Percentiles rank a stretch among this genome's conserved stretches.
These are phyloP conservation scores for Hypoxylon subgilvum DNA, from an alignment of 495 filamentous ascomycete genomes.

Conservation along the genomic window DNA sequence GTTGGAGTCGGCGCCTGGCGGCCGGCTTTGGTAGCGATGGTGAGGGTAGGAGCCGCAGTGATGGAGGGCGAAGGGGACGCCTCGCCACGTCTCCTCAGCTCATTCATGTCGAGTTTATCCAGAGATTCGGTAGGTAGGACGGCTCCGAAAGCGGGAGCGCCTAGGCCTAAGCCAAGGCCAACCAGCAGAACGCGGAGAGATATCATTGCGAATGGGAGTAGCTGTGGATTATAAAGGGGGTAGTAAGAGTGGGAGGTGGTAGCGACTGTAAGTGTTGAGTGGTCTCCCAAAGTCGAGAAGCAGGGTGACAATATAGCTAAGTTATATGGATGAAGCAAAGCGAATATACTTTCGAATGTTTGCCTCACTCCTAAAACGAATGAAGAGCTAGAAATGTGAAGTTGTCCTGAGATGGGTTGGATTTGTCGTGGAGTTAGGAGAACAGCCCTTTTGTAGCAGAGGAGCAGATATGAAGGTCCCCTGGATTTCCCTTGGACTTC, in stretches of 20 bases:
- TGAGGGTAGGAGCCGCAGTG: too few relatives aligned
- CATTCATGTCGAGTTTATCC: too few relatives aligned
- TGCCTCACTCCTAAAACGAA: not conserved
- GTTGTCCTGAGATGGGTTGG: not conserved
- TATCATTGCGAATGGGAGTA: slow-evolving; percentile 1
- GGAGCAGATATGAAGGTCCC: not conserved
- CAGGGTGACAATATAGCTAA: not conserved
- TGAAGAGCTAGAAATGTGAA: slow-evolving; percentile 5
- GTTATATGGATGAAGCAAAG: slow-evolving; percentile 8
- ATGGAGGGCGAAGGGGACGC: too few relatives aligned
- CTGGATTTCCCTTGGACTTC: too few relatives aligned
- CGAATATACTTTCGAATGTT: not conserved
- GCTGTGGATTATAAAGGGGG: not conserved
- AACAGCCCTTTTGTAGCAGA: not conserved
- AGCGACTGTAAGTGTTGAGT: too few relatives aligned
- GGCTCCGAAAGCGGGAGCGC: not conserved
- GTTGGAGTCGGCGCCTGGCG: too few relatives aligned
- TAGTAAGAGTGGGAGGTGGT: too few relatives aligned
- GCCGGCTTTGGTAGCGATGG: too few relatives aligned
- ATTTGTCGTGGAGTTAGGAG: not conserved
- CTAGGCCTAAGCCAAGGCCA: not conserved
- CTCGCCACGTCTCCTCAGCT: too few relatives aligned
- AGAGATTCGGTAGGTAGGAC: not conserved
- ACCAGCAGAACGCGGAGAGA: slow-evolving; percentile 1
- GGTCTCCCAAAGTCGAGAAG: too few relatives aligned